Evolutionary conservation across 1,284 basidiomycete species (phyloP).

Genomic region (Boletus mariae): DNA sequence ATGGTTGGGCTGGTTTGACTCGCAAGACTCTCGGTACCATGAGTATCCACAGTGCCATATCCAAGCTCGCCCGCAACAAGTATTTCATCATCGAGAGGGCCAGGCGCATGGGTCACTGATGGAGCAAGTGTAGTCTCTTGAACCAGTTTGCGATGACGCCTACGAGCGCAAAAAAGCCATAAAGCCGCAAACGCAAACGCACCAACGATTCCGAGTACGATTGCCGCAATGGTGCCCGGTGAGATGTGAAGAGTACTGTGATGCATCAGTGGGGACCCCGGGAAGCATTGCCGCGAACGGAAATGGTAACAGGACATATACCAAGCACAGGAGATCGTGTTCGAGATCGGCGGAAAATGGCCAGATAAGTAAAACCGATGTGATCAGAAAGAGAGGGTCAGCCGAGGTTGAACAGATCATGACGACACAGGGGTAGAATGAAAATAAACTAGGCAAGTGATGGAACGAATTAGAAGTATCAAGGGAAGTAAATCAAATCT

Average conservation of each 20-base stretch:
- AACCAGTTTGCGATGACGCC: conserved; percentile 24
- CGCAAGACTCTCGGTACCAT: neutral
- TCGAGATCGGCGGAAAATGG: conserved; percentile 3
- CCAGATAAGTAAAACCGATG: conserved; percentile 13
- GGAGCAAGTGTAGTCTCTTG: conserved; percentile 16
- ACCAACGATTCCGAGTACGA: conserved; percentile 26
- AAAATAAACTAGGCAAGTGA: conserved; percentile 2
- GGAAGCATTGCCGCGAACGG: conserved; percentile 5
- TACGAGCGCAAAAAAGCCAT: conserved; percentile 33
- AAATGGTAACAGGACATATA: conserved; percentile 2
- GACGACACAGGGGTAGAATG: conserved; percentile 15
- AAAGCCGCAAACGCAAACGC: conserved; percentile 25
- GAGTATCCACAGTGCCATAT: neutral
- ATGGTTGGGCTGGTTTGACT: conserved; percentile 2
- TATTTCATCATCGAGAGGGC: conserved; percentile 26
- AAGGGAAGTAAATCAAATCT: conserved; percentile 10
- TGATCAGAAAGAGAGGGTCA: conserved; percentile 21
- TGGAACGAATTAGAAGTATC: conserved; percentile 4
- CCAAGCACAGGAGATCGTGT: conserved; percentile 6
- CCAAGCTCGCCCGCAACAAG: conserved; percentile 10
- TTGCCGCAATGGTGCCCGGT: conserved; percentile 24
- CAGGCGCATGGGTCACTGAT: conserved; percentile 7
- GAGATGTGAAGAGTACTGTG: conserved; percentile 17
- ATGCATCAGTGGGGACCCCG: neutral
- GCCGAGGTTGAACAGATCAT: conserved; percentile 13